phyloP scores from a whole-genome alignment of 768 basidiomycete species.

The Xerocomellus intermedius region DNA sequence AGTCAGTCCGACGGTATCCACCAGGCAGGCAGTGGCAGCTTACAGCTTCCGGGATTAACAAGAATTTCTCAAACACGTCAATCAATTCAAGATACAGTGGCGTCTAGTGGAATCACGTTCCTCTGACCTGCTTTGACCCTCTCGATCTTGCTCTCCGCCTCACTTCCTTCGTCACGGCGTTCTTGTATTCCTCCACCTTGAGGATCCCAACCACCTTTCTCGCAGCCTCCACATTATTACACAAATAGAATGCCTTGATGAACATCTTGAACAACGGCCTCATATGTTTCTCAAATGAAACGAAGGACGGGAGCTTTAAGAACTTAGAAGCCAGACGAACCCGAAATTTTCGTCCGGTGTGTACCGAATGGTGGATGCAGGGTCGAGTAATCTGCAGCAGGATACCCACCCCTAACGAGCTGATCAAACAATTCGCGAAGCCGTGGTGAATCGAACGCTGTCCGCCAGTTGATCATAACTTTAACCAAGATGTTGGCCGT shows the following conservation, averaged over 20 bases:
- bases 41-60: constrained; percentile 1
- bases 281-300: constrained; percentile 60
- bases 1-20: neutral
- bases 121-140: constrained; percentile 14
- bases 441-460: constrained; percentile 39
- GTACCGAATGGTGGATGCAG: constrained; percentile 48
- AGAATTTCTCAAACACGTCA: constrained; percentile 3
- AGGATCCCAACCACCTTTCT: constrained; percentile 54
- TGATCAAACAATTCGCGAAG: constrained; percentile 64
- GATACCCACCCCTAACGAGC: constrained; percentile 59
- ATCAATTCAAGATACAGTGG: constrained; percentile 4
- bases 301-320: constrained; percentile 39
- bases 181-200: constrained; percentile 37
- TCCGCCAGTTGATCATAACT: constrained; percentile 52
- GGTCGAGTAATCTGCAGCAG: constrained; percentile 32
- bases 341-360: constrained; percentile 10
- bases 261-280: constrained; percentile 73
- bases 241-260: constrained; percentile 57
- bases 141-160: constrained; percentile 19
- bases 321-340: constrained; percentile 30
- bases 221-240: constrained; percentile 55
- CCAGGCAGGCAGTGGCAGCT: neutral
- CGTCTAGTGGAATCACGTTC: neutral
- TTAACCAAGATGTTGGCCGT: constrained; percentile 71
- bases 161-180: constrained; percentile 7